Evolutionary conservation across 495 filamentous ascomycete genomes (phyloP).

Genomic region (Annulohypoxylon stygium): DNA sequence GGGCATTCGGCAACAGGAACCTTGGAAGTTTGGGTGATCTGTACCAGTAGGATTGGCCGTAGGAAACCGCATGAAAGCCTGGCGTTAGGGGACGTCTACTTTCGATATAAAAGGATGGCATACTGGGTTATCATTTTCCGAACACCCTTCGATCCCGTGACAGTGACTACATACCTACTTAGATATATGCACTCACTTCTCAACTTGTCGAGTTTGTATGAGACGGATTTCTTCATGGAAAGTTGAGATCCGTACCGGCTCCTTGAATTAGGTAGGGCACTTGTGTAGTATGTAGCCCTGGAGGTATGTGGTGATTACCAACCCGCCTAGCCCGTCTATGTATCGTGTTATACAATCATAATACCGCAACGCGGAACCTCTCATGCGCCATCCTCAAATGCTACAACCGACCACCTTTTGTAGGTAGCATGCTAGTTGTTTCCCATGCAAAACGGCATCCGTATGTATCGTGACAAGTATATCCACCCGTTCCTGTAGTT

Average conservation of each 20-base stretch:
- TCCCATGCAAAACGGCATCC: conserved; percentile 7
- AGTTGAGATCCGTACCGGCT: conserved; percentile 22
- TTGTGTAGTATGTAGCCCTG: background rate
- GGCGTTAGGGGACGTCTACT: conserved; percentile 41
- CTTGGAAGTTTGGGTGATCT: conserved; percentile 25
- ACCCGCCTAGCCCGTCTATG: conserved; percentile 12
- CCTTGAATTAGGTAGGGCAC: conserved; percentile 17
- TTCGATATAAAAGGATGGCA: conserved; percentile 17
- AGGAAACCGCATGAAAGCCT: conserved; percentile 40
- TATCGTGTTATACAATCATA: conserved; percentile 14
- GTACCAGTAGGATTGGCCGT: conserved; percentile 32
- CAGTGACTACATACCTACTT: background rate
- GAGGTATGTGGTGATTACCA: conserved; percentile 13
- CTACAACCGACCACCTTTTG: conserved; percentile 11
- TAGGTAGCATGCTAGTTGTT: background rate
- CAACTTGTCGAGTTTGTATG: conserved; percentile 1
- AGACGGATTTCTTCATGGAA: conserved; percentile 6
- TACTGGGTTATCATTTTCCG: conserved; percentile 19
- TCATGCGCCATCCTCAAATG: conserved; percentile 7
- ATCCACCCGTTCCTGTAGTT: background rate
- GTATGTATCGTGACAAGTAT: conserved; percentile 9
- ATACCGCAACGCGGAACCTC: conserved; percentile 17
- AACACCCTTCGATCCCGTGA: conserved; percentile 31
- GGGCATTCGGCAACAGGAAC: conserved; percentile 21
- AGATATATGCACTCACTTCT: background rate